Percentiles rank a stretch among this genome's conserved stretches.
Conservation (phyloP, 2,329 filamentous ascomycete species). For the Nigrospora sphaerica region DNA sequence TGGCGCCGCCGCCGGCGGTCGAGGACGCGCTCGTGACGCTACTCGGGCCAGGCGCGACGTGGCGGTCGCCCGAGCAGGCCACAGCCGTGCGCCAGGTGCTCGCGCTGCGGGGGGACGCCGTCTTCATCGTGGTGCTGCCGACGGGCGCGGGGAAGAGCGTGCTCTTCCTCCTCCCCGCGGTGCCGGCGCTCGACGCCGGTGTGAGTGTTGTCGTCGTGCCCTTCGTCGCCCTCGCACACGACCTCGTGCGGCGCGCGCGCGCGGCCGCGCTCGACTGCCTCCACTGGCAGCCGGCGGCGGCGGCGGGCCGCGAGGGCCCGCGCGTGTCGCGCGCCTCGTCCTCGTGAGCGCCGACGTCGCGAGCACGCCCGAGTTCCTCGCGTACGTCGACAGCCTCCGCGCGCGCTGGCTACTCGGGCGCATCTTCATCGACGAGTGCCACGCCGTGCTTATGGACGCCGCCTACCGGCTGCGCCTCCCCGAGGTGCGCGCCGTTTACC, state of each 20-base stretch:
- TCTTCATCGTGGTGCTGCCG: too few species aligned
- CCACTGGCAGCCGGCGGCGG: neutral
- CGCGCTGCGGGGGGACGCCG: too few species aligned
- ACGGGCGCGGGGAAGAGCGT: neutral
- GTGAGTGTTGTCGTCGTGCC: neutral
- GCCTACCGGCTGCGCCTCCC: neutral
- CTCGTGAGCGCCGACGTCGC: neutral
- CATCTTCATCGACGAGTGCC: slow-evolving; percentile 2
- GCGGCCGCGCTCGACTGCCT: too few species aligned
- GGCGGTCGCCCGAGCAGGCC: neutral
- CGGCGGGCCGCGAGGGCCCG: neutral
- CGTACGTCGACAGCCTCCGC: neutral
- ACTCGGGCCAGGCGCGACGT: neutral
- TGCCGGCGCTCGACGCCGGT: neutral
- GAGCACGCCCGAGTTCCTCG: neutral
- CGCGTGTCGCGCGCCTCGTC: neutral
- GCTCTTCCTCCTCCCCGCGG: neutral
- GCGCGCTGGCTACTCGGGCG: neutral
- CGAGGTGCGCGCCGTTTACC: neutral
- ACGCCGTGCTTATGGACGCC: neutral
- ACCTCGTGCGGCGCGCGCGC: too few species aligned
- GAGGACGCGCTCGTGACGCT: too few species aligned
- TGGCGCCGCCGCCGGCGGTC: too few species aligned
- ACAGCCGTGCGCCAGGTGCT: too few species aligned
- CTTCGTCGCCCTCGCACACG: too few species aligned